Percentiles rank a stretch among this genome's conserved stretches.
These are phyloP conservation scores for Backusella luteola DNA, from an alignment of 192 early-diverging fungal genomes.

Conservation along the genomic window DNA sequence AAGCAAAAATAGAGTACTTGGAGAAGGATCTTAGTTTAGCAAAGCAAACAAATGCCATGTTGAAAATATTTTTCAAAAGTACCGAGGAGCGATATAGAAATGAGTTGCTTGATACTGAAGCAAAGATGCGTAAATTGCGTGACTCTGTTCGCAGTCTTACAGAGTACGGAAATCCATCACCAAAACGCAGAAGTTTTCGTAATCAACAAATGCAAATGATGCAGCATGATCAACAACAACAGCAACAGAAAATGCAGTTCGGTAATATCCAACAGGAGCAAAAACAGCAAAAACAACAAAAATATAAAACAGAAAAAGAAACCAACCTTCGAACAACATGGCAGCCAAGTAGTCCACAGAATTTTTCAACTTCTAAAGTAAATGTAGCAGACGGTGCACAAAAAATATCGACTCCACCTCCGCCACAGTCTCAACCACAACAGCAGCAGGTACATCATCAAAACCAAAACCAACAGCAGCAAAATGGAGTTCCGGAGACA, in stretches of 20 bases:
- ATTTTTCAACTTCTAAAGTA: background rate
- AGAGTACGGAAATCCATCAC: conserved; percentile 29
- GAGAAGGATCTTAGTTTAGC: conserved; percentile 26
- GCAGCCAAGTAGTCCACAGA: background rate
- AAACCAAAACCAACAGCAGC: background rate
- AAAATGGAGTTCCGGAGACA: background rate
- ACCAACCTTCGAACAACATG: background rate
- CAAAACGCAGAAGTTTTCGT: conserved; percentile 18
- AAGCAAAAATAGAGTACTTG: conserved; percentile 28
- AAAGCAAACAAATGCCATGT: conserved; percentile 26
- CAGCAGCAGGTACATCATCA: background rate
- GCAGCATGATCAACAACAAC: background rate
- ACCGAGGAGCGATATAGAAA: conserved; percentile 24
- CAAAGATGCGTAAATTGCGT: conserved; percentile 25
- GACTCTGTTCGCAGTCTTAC: conserved; percentile 23
- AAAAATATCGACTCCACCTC: background rate
- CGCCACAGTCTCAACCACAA: background rate
- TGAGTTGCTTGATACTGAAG: conserved; percentile 30
- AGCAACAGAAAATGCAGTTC: background rate
- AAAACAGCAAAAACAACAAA: background rate
- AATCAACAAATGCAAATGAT: background rate
- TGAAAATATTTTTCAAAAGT: conserved; percentile 20
- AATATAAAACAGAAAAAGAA: conserved; percentile 1
- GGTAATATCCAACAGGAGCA: background rate
- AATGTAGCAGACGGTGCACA: background rate